phyloP scores from a whole-genome alignment of 139 green algal genomes.

The Chlorella vulgaris region DNA sequence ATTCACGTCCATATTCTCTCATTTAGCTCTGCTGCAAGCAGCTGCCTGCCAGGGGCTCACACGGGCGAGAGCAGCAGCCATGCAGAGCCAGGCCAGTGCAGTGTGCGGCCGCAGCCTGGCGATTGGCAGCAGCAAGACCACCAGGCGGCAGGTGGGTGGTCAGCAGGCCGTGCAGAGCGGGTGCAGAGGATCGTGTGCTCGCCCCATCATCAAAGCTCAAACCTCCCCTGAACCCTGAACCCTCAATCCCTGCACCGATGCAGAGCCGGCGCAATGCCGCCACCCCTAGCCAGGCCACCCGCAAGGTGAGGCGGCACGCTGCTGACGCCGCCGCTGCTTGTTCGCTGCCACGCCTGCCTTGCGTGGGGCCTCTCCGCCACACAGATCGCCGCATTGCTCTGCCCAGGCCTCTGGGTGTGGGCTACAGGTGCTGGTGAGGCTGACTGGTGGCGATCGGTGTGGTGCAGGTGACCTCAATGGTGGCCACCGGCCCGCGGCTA shows the following conservation, averaged over 20 bases:
- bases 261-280: constrained; percentile 23
- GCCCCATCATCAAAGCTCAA: not conserved
- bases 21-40: not conserved
- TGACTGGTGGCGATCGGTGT: not conserved
- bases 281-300: constrained; percentile 29
- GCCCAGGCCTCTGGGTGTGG: not conserved
- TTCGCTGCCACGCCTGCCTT: not conserved
- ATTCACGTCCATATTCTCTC: not conserved
- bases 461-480: constrained; percentile 54
- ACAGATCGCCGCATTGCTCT: not conserved
- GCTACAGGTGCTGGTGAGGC: not conserved
- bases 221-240: not conserved
- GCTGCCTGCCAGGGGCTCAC: not conserved
- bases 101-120: constrained; percentile 10
- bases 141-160: constrained; percentile 11
- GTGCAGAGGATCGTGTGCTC: not conserved
- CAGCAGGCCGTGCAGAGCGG: not conserved
- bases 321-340: not conserved
- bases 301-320: constrained; percentile 17
- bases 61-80: not conserved
- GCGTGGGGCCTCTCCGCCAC: not conserved
- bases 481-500: constrained; percentile 43
- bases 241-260: not conserved
- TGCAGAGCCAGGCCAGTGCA: constrained; percentile 8
- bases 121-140: constrained; percentile 8